phyloP scores from a whole-genome alignment of 768 basidiomycete species.

The Cytidiella melzeri region DNA sequence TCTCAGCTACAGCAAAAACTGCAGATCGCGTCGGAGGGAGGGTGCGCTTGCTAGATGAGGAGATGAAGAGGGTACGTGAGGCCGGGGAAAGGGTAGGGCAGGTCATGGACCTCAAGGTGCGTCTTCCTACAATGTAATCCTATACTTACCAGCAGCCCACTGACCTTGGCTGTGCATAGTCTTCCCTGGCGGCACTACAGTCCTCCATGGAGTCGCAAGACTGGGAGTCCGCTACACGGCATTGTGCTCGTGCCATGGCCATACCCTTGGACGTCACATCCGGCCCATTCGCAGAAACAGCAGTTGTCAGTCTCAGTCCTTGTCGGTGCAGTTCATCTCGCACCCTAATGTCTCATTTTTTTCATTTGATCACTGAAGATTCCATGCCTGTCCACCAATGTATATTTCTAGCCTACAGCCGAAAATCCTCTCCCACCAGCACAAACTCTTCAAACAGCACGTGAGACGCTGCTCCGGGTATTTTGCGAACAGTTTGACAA shows the following conservation, averaged over 20 bases:
- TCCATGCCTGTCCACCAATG: too few species aligned
- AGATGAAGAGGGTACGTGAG: slow-evolving; percentile 85
- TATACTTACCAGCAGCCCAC: too few species aligned
- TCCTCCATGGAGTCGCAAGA: slow-evolving; percentile 72
- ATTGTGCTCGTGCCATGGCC: slow-evolving; percentile 87
- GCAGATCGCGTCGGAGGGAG: slow-evolving; percentile 89
- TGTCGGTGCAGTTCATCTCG: too few species aligned
- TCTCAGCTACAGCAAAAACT: slow-evolving; percentile 68
- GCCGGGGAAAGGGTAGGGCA: slow-evolving; percentile 89
- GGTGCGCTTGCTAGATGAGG: slow-evolving; percentile 84
- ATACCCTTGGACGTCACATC: slow-evolving; percentile 72
- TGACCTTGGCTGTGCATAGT: slow-evolving; percentile 32
- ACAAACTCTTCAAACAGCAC: slow-evolving; percentile 72
- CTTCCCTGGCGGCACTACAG: slow-evolving; percentile 53
- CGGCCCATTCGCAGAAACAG: slow-evolving; percentile 79
- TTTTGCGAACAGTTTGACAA: slow-evolving; percentile 78
- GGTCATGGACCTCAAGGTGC: slow-evolving; percentile 92
- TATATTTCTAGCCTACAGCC: slow-evolving; percentile 68
- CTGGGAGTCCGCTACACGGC: slow-evolving; percentile 92
- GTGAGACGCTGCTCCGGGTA: slow-evolving; percentile 66
- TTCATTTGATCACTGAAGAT: too few species aligned
- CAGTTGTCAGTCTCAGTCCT: slow-evolving; percentile 65
- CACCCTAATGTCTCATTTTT: too few species aligned
- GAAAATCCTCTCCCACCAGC: slow-evolving; percentile 82
- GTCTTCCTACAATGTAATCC: slow-evolving; percentile 11